Evolutionary conservation across 257 asterid genomes (phyloP), one percentile per base, ranked within the genome.

Genomic region (Solanum phureja): DNA sequence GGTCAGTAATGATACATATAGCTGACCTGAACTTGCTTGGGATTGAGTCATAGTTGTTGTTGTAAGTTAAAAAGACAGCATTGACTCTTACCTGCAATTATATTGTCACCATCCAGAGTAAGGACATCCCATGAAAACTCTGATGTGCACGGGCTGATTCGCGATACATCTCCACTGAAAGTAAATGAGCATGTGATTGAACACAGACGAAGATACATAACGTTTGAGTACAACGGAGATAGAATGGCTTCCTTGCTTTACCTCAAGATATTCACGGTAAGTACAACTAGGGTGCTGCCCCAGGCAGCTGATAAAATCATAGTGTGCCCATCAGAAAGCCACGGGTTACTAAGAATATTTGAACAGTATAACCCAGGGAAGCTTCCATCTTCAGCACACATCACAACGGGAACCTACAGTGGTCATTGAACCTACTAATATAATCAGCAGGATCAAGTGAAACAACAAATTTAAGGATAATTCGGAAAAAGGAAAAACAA

Each of bases 241-340:
- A 29, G 44, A 31, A 49, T 31, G 29, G 11, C 11, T 49, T 49
- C 71, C 31, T 3, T 49, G 16, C 44, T 82, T 87, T 90, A 97
- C 99, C 99, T 97, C 89, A 90, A 89, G 87, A 92, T 84, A 88
- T 95, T 72, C 74, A 95, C 92, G 29, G 96, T 87, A 74, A 97
- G 90, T 77, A 97, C 90, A 75, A 94, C 84, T 90, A 90, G 92
- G 86, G 92, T 73, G 91, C 98, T 95, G 49, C 96, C 93, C 99
- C 99, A 97, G 24, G 89, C 38, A 75, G 98, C 92, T n/a, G 98
- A 92, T 87, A 95, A 87, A 90, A 95, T 90, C 89, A 97, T 75
- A 13, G 98, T 93, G 68, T 44, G 89, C 66, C 98, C 99, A 92
- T 95, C 98, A 40, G 99, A 95, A 89, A 97, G 98, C 98, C 98